phyloP scores from a whole-genome alignment of 306 rosid species.

The Quercus gilva region DNA sequence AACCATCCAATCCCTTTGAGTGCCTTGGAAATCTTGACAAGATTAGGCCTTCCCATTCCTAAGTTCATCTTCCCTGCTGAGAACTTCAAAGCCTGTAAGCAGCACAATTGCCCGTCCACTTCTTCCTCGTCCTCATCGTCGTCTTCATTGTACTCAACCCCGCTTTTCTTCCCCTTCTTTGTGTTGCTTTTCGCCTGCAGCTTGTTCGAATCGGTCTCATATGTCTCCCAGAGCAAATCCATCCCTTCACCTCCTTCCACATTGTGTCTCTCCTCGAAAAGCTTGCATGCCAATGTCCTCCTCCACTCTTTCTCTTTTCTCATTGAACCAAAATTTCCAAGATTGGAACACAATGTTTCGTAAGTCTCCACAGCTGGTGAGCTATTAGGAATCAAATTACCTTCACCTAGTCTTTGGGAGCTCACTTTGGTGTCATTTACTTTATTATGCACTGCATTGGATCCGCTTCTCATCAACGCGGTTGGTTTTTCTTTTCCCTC shows the following conservation, averaged over 20 bases:
- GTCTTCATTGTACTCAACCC: constrained; percentile 16
- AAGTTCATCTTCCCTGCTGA: constrained; percentile 85
- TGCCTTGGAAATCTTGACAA: constrained; percentile 78
- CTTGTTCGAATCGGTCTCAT: constrained; percentile 49
- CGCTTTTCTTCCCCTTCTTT: constrained; percentile 54
- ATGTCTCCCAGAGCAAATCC: constrained; percentile 97
- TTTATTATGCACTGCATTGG: constrained; percentile 32
- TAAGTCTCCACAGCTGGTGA: constrained; percentile 25
- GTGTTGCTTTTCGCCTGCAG: constrained; percentile 30
- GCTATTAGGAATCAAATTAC: constrained; percentile 28
- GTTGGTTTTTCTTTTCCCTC: constrained; percentile 25
- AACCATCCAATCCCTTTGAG: constrained; percentile 82
- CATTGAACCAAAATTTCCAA: constrained; percentile 76
- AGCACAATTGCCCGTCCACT: constrained; percentile 51
- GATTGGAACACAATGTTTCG: constrained; percentile 26
- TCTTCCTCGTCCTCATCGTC: constrained; percentile 44
- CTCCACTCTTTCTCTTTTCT: constrained; percentile 95
- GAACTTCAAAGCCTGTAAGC: constrained; percentile 86
- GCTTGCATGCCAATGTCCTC: constrained; percentile 90
- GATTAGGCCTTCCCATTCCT: constrained; percentile 82
- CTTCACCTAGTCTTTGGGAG: constrained; percentile 31
- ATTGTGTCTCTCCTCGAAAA: constrained; percentile 76
- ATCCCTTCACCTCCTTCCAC: constrained; percentile 62
- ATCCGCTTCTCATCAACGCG: constrained; percentile 34
- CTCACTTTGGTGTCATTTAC: constrained; percentile 5